These are phyloP conservation scores for Setaria viridis DNA, from an alignment of 202 grass and related monocot species.

Conservation along the genomic window DNA sequence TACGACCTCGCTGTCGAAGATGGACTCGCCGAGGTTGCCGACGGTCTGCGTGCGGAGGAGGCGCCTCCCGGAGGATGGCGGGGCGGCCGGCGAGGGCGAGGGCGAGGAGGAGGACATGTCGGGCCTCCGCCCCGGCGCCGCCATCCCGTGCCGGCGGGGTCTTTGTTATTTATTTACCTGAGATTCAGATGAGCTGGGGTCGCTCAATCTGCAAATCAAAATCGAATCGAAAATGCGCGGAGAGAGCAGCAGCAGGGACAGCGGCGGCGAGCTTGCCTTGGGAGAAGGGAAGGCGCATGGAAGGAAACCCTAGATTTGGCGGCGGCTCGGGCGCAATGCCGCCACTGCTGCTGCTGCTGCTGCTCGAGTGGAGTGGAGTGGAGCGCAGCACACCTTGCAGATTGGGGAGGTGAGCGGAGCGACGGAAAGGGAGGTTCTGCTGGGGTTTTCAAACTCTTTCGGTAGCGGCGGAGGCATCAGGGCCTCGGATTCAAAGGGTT, in stretches of 20 bases:
- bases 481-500: too few relatives aligned
- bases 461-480: too few relatives aligned
- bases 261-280: too few relatives aligned
- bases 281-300: neutral
- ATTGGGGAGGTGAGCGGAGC: too few relatives aligned
- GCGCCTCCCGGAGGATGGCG: constrained; percentile 58
- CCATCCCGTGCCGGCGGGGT: neutral
- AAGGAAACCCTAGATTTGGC: constrained; percentile 29
- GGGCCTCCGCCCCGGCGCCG: constrained; percentile 50
- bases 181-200: neutral
- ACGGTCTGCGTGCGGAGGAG: constrained; percentile 82
- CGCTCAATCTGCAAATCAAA: too few relatives aligned
- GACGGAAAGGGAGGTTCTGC: too few relatives aligned
- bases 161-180: neutral
- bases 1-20: constrained; percentile 90
- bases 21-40: constrained; percentile 79
- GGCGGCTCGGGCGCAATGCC: neutral
- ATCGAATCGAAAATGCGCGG: too few relatives aligned
- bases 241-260: too few relatives aligned
- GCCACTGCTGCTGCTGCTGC: too few relatives aligned
- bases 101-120: constrained; percentile 44
- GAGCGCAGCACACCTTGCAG: too few relatives aligned
- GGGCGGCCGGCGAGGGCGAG: constrained; percentile 15
- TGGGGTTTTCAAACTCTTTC: too few relatives aligned
- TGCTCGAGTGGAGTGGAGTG: too few relatives aligned